Evolutionary conservation across 306 rosid species (phyloP), one percentile per base, ranked within the genome.

Genomic region (Acmispon strigosus): DNA sequence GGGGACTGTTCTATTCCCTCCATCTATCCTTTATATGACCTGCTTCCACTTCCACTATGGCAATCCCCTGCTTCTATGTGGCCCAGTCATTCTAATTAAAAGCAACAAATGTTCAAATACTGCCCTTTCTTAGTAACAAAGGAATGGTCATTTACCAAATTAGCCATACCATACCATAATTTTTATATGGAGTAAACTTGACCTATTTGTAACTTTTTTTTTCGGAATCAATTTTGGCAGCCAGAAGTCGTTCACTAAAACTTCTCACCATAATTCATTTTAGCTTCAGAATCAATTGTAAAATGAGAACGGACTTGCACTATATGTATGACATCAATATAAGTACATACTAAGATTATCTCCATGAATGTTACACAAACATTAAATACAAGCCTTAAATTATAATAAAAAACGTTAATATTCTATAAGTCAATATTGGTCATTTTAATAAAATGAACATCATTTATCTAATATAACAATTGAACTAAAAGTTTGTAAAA

Each of bases 121-220:
- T 15, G 3, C 39, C 79, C 78, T 93, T 90, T 36, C 99, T 89
- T 90, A 84, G 81, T 63, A 36, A 79, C 86, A 84, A 89, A 87
- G 96, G 73, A 91, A 89, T 45, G 15, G 7, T 11, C 12, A 66
- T 73, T 86, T 87, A 84, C 89, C 62, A 47, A 9, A 75, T 70
- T 56, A 75, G 22, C 84, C 61, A 15, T 69, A 58, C 42, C 83
- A 59, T 19, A 54, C 43, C 45, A 43, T 19, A 45, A 20, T 12
- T 27, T 61, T n/a, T 18, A 48, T 32, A 17, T 16, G 72, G 8
- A 11, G 24, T 32, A 58, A 66, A 51, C 51, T 42, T 39, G 10
- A 16, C 39, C 24, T 39, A 13, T 22, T 37, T 54, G 41, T 32
- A 32, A 1, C 8, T 32, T 32, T 32, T 32, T 6, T 32, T 32